These are phyloP conservation scores for Yamadazyma kitorensis DNA, from an alignment of 805 yeast genomes.

Conservation along the genomic window DNA sequence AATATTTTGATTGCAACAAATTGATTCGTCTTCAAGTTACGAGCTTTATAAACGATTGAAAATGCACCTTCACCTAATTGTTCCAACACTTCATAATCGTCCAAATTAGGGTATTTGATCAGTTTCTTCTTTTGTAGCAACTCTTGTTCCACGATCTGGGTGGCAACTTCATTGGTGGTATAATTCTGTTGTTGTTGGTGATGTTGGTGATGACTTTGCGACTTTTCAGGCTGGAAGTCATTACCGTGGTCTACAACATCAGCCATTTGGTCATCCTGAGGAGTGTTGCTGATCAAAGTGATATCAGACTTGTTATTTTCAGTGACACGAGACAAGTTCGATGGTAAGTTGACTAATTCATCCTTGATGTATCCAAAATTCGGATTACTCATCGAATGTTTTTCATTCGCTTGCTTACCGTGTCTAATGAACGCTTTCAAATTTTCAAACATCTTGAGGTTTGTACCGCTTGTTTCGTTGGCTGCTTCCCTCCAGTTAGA, in stretches of 20 bases:
- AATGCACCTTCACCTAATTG: slow-evolving; percentile 83
- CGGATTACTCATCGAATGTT: slow-evolving; percentile 8
- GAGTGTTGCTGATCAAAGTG: slow-evolving; percentile 1
- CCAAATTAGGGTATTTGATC: slow-evolving; percentile 33
- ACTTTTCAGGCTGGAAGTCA: not conserved
- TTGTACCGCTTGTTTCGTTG: too few relatives aligned
- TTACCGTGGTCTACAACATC: not conserved
- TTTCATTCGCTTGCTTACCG: slow-evolving; percentile 55
- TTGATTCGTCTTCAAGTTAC: slow-evolving; percentile 33
- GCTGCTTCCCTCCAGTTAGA: too few relatives aligned
- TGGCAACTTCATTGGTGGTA: slow-evolving; percentile 24
- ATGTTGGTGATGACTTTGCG: not conserved
- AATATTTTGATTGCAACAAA: slow-evolving; percentile 59
- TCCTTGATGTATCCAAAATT: not conserved
- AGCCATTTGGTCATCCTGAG: not conserved
- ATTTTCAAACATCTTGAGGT: slow-evolving; percentile 37
- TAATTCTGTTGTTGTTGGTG: slow-evolving; percentile 1
- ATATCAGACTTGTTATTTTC: slow-evolving; percentile 1
- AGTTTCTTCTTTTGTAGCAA: slow-evolving; percentile 19
- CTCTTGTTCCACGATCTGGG: slow-evolving; percentile 37
- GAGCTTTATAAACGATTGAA: slow-evolving; percentile 67
- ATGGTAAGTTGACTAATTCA: slow-evolving; percentile 2
- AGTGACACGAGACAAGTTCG: slow-evolving; percentile 1
- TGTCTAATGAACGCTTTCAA: slow-evolving; percentile 61
- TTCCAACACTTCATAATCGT: slow-evolving; percentile 43